phyloP scores from a whole-genome alignment of 2,329 filamentous ascomycete genomes.

The Aspergillus fijiensis region DNA sequence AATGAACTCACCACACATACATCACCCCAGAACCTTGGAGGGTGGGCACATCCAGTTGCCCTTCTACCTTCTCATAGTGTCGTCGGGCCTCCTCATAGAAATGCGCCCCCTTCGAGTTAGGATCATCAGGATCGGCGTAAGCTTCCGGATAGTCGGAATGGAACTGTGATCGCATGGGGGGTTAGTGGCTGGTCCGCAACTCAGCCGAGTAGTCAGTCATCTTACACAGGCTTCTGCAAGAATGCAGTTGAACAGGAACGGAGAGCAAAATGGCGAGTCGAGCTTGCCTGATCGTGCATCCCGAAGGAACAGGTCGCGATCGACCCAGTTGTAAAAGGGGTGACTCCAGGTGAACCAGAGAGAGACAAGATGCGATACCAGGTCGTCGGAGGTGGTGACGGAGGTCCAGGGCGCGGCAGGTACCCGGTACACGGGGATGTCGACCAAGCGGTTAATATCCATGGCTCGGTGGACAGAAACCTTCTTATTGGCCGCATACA shows the following conservation, averaged over 20 bases:
- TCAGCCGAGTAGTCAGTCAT: neutral
- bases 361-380: slow-evolving; percentile 33
- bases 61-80: slow-evolving; percentile 25
- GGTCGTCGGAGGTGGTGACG: slow-evolving; percentile 29
- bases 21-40: slow-evolving; percentile 26
- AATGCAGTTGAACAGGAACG: slow-evolving; percentile 32
- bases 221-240: slow-evolving; percentile 27
- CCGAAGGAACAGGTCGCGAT: slow-evolving; percentile 30
- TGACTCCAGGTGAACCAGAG: slow-evolving; percentile 25
- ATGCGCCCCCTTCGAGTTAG: slow-evolving; percentile 20
- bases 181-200: neutral
- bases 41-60: slow-evolving; percentile 22
- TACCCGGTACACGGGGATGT: slow-evolving; percentile 17
- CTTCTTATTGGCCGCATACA: neutral
- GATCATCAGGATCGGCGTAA: slow-evolving; percentile 16
- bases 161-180: neutral
- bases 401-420: slow-evolving; percentile 32
- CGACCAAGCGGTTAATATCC: slow-evolving; percentile 11
- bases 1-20: slow-evolving; percentile 19
- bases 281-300: slow-evolving; percentile 29
- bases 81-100: slow-evolving; percentile 29
- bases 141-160: slow-evolving; percentile 23
- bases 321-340: slow-evolving; percentile 25
- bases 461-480: neutral
- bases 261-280: slow-evolving; percentile 28